Base-by-base conservation (phyloP, 352 stramenopile species). In the Salisapilia sapeloensis region DNA sequence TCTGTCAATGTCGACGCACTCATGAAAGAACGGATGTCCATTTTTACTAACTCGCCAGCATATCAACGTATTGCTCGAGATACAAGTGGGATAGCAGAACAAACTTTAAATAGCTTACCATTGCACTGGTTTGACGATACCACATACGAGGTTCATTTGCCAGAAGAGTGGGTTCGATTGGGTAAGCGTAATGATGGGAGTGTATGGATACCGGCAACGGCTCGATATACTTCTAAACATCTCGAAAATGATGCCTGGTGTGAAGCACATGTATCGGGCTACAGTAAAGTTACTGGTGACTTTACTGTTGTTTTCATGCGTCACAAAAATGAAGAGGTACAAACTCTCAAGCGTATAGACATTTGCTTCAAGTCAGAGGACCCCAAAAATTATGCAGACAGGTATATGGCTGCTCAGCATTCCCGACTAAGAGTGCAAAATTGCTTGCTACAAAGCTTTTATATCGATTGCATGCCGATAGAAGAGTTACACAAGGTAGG, bases 341-440 rank as follows among this genome's bases (percentile, higher is more conserved):
- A 63, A 6, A 56, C 83, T 11, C 50, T 51, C 20, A 51, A 54
- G 21, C 53, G 62, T 0, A 40, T 83, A 6, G 64, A 87, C 20
- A 58, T 91, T 11, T 87, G 75, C 34, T 91, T 91, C 43, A 83
- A 83, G 29, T 52, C 58, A 5, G 75, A 91, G 42, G 64, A 91
- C 30, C 71, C 75, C 0, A 29, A 40, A 18, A 81, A 80, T 31
- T 91, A 87, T 48, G 66, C 61, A 8, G 64, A 87, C 40, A 51
- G 75, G 22, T 81, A 75, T 40, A 60, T 81, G 30, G 50, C 39
- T 14, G 71, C 75, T 2, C 69, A 85, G 29, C 6, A 59, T 0
- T 39, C 55, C 3, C 49, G 75, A 6, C 50, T 87, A 0, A 53
- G 76, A 28, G 75, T 60, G 4, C 67, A 86, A 31, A 74, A 84